Evolutionary conservation across 345 rosid genomes (phyloP), one percentile per base, ranked within the genome.

Genomic region (Salix suchowensis): DNA sequence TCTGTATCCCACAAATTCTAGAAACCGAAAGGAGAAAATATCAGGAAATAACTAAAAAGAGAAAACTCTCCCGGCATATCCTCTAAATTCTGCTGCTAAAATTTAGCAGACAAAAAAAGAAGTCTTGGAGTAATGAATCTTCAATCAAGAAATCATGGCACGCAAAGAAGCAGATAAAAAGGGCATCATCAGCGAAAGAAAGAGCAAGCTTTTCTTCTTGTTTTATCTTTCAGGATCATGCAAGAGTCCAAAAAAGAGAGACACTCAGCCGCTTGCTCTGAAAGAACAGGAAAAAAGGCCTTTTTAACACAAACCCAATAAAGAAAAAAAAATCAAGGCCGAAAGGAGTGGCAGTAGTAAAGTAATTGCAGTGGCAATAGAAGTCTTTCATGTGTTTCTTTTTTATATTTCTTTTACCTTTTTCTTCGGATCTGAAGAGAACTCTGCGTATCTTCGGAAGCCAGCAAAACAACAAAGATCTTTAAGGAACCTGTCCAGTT

Each of bases 381-480:
- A 9, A 48, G 65, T 68, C 62, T n/a, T 64, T 42, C n/a, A 36
- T 37, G 50, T 36, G 44, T 60, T 37, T 52, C 14, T 52, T 32
- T 72, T 71, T 39, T 24, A n/a, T 26, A 4, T 48, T 14, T 37
- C 79, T 80, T 80, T 78, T 26, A 77, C 86, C 89, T 77, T 84
- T 88, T 87, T 82, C 84, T 89, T 87, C 87, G 92, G 91, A 91
- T 91, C 92, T 88, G 91, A 85, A 78, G 82, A 78, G 26, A 79
- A 73, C 78, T 30, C 26, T 68, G 64, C 74, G 89, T 80, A 68
- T 73, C 89, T 83, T 87, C 74, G 60, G 84, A 83, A 81, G 88
- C 87, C 88, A 88, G 86, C 88, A 83, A 88, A 82, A 84, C 85
- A 87, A 88, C 88, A 86, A 82, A 84, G 84, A 87, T 86, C 75